Percentiles rank a stretch among this genome's conserved stretches.
phyloP scores from a whole-genome alignment of 192 early-diverging fungal genomes.

The Kappamyces sp. region DNA sequence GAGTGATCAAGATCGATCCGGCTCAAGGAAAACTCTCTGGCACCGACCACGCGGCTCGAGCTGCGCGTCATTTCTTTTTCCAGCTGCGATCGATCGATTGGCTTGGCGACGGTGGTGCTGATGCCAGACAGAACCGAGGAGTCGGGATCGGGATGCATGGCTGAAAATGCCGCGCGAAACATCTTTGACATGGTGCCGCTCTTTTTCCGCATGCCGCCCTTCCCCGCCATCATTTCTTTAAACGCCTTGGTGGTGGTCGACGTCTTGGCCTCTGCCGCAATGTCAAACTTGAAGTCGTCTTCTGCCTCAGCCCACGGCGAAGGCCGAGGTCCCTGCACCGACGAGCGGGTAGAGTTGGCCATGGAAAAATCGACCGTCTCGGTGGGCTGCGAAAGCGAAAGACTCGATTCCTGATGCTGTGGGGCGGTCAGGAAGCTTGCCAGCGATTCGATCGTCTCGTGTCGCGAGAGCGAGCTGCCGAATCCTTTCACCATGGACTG shows the following conservation, averaged over 20 bases:
- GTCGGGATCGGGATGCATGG: too few relatives aligned
- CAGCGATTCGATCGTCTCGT: slow-evolving; percentile 3
- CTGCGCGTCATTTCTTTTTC: too few relatives aligned
- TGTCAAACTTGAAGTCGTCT: slow-evolving; percentile 12
- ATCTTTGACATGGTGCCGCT: slow-evolving; percentile 11
- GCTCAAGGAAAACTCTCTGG: too few relatives aligned
- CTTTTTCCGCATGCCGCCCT: slow-evolving; percentile 4
- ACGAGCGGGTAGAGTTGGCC: background rate
- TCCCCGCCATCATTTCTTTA: slow-evolving; percentile 11
- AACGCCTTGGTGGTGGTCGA: slow-evolving; percentile 8
- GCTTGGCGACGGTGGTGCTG: too few relatives aligned
- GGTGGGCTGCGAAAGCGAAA: background rate
- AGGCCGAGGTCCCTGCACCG: slow-evolving; percentile 6
- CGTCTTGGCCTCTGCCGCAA: slow-evolving; percentile 9
- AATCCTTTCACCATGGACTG: background rate
- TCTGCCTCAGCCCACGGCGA: slow-evolving; percentile 5
- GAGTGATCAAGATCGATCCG: too few relatives aligned
- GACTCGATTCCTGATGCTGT: slow-evolving; percentile 7
- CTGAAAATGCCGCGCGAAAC: slow-evolving; percentile 10
- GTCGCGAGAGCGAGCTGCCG: too few relatives aligned
- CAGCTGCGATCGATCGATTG: too few relatives aligned
- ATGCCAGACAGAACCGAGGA: too few relatives aligned
- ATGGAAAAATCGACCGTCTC: slow-evolving; percentile 4
- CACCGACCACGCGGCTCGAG: too few relatives aligned
- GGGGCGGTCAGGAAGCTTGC: background rate